Conservation (phyloP, 805 yeast species). For the Candida nanaspora region DNA sequence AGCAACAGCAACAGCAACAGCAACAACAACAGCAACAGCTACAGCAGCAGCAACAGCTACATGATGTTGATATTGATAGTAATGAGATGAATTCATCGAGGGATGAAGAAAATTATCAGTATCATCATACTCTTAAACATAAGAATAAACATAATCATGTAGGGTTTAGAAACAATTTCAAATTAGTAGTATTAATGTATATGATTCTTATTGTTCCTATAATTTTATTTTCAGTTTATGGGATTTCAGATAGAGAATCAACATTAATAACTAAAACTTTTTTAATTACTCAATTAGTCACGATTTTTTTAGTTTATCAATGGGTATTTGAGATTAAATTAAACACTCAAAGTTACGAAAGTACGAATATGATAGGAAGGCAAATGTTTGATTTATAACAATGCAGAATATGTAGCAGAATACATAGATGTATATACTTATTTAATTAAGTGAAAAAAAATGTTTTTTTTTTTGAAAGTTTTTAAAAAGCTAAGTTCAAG, state of each 20-base stretch:
- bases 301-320: conserved; percentile 56
- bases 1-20: not conserved
- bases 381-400: conserved; percentile 35
- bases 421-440: too few relatives aligned
- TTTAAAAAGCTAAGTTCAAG: not conserved
- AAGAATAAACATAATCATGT: not conserved
- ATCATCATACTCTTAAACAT: not conserved
- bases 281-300: conserved; percentile 40
- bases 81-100: not conserved
- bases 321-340: conserved; percentile 52
- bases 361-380: conserved; percentile 56
- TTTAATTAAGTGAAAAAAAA: not conserved
- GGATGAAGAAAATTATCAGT: not conserved
- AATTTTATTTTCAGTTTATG: not conserved
- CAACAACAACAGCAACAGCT: not conserved
- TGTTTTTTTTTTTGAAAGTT: not conserved
- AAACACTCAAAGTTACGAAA: conserved; percentile 42
- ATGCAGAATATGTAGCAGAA: not conserved
- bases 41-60: not conserved
- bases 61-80: not conserved
- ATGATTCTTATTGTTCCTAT: not conserved
- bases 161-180: not conserved
- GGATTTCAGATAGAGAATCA: not conserved
- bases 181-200: not conserved
- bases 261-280: conserved; percentile 40